Evolutionary conservation across 2,329 filamentous ascomycete genomes (phyloP).

Genomic region (Paraconiothyrium sp.): DNA sequence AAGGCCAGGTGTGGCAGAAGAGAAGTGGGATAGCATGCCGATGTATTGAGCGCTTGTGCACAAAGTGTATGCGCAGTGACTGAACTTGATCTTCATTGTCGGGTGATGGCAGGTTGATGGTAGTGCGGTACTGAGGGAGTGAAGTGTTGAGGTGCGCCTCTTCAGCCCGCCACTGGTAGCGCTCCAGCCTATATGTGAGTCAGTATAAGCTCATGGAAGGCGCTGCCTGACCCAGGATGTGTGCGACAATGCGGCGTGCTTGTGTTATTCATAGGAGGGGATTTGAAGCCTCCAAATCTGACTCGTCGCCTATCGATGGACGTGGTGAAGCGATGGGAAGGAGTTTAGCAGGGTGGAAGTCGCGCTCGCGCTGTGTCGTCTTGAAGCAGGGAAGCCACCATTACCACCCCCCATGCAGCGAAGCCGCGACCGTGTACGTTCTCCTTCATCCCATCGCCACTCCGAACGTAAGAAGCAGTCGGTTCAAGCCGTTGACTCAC

Average conservation of each 20-base stretch:
- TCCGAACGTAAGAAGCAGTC: too few relatives aligned
- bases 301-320: neutral
- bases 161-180: slow-evolving; percentile 70
- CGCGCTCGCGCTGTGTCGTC: neutral
- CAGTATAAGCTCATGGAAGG: slow-evolving; percentile 20
- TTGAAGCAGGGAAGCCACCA: slow-evolving; percentile 3
- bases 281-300: neutral
- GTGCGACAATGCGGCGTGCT: neutral
- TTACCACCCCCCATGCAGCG: neutral
- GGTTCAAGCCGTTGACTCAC: slow-evolving; percentile 40
- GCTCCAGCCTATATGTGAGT: slow-evolving; percentile 65
- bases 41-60: slow-evolving; percentile 67
- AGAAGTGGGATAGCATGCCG: slow-evolving; percentile 69
- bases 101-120: slow-evolving; percentile 51
- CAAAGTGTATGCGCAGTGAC: slow-evolving; percentile 69
- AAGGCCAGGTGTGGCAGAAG: slow-evolving; percentile 72
- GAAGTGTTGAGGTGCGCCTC: slow-evolving; percentile 66
- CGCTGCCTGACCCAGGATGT: neutral
- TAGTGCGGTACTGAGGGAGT: slow-evolving; percentile 72
- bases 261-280: neutral
- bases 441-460: neutral
- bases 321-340: neutral
- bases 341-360: neutral
- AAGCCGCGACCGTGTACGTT: neutral
- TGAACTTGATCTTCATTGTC: slow-evolving; percentile 23